These are phyloP conservation scores for Talaromyces borbonicus DNA, from an alignment of 495 filamentous ascomycete species.

Conservation along the genomic window DNA sequence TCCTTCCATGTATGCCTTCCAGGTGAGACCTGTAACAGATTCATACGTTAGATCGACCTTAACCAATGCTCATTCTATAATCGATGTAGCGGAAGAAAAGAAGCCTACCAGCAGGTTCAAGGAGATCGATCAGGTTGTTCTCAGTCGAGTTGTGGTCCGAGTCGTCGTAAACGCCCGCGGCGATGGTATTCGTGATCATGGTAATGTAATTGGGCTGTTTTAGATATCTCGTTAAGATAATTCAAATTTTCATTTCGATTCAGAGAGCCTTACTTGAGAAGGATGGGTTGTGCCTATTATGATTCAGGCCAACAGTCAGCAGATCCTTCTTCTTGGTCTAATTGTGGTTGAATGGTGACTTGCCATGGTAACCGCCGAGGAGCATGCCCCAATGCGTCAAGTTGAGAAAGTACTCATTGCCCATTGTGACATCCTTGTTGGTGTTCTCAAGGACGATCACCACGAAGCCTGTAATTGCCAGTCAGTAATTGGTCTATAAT, in stretches of 20 bases:
- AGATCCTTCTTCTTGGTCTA: background rate
- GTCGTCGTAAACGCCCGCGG: constrained; percentile 10
- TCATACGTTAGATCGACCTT: too few species aligned
- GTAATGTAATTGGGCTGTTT: constrained; percentile 11
- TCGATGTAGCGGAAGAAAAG: background rate
- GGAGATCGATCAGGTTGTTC: constrained; percentile 8
- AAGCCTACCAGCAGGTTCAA: constrained; percentile 8
- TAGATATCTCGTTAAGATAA: background rate
- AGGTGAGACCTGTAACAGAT: constrained; percentile 6
- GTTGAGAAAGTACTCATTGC: constrained; percentile 7
- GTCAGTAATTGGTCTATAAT: too few species aligned
- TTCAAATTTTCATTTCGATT: background rate
- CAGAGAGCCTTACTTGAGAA: background rate
- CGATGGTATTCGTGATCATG: constrained; percentile 9
- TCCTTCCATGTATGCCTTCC: constrained; percentile 11
- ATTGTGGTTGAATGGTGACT: background rate
- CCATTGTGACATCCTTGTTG: constrained; percentile 9
- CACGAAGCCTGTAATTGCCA: constrained; percentile 10
- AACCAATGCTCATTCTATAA: too few species aligned
- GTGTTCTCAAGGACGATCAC: constrained; percentile 12
- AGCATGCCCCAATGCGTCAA: constrained; percentile 6
- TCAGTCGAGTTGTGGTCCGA: constrained; percentile 11
- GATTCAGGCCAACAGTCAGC: background rate
- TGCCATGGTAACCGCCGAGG: constrained; percentile 8
- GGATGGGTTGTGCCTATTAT: constrained; percentile 9